Conservation (phyloP, 176 grass and related monocot genomes). For the Eragrostis nindensis region DNA sequence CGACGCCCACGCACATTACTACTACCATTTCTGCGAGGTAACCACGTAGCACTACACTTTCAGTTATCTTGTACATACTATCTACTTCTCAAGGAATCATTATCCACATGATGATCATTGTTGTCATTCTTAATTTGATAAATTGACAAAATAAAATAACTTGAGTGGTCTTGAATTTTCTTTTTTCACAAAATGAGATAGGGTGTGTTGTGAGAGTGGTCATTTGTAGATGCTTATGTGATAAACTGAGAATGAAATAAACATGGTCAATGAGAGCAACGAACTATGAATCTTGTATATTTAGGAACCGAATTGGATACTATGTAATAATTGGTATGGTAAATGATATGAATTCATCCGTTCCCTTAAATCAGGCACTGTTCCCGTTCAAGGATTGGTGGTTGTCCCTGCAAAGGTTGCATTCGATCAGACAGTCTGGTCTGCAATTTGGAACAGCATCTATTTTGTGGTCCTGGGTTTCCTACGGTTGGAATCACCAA, state of each 20-base stretch:
- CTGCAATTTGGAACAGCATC: slow-evolving; percentile 95
- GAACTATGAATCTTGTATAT: not conserved
- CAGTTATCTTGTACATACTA: too few relatives aligned
- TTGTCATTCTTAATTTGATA: not conserved
- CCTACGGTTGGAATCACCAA: slow-evolving; percentile 76
- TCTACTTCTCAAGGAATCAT: too few relatives aligned
- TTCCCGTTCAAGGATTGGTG: slow-evolving; percentile 97
- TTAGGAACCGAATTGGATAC: not conserved
- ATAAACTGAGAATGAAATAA: not conserved
- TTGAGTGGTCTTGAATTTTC: not conserved
- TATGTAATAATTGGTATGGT: not conserved
- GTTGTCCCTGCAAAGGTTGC: slow-evolving; percentile 85
- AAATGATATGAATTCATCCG: slow-evolving; percentile 1
- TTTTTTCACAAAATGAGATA: not conserved
- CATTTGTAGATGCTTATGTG: not conserved
- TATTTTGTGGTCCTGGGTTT: slow-evolving; percentile 81
- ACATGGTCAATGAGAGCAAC: not conserved
- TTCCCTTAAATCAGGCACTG: slow-evolving; percentile 52
- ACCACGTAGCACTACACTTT: not conserved
- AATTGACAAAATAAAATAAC: not conserved
- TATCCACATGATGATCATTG: too few relatives aligned
- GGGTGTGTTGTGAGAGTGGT: not conserved
- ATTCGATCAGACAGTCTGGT: slow-evolving; percentile 91
- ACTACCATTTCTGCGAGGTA: slow-evolving; percentile 95
- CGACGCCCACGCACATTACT: too few relatives aligned